phyloP scores from a whole-genome alignment of 2,329 filamentous ascomycete species.

The Fusarium illudens region DNA sequence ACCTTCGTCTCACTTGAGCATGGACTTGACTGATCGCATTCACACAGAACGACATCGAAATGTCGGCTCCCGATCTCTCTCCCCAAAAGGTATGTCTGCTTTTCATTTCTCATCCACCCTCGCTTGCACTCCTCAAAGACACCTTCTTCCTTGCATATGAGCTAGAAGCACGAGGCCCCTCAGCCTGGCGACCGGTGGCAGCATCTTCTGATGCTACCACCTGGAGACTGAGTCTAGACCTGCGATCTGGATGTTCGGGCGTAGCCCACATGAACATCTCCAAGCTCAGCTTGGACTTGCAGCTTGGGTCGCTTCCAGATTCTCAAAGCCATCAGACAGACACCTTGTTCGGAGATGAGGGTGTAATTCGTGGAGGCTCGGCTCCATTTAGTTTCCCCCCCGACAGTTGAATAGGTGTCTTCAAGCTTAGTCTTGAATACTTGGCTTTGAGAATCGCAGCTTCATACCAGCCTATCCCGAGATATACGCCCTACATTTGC shows the following conservation, averaged over 20 bases:
- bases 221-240: slow-evolving; percentile 2
- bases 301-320: slow-evolving; percentile 9
- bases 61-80: not conserved
- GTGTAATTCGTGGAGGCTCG: not conserved
- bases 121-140: slow-evolving; percentile 5
- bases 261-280: not conserved
- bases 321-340: slow-evolving; percentile 4
- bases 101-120: slow-evolving; percentile 30
- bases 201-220: not conserved
- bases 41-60: not conserved
- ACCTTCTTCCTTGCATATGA: slow-evolving; percentile 24
- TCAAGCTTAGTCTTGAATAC: slow-evolving; percentile 8
- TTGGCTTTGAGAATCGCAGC: slow-evolving; percentile 7
- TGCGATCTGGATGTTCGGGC: slow-evolving; percentile 1
- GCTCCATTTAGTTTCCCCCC: not conserved
- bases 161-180: slow-evolving; percentile 3
- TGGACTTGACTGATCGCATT: not conserved
- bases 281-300: slow-evolving; percentile 17
- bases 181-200: not conserved
- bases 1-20: not conserved
- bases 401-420: not conserved
- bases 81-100: slow-evolving; percentile 25
- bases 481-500: slow-evolving; percentile 1
- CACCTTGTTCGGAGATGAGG: not conserved
- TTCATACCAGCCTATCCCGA: slow-evolving; percentile 9